Evolutionary conservation across 2,329 filamentous ascomycete species (phyloP), one percentile per base, ranked within the genome.

Genomic region (Talaromyces sp.): DNA sequence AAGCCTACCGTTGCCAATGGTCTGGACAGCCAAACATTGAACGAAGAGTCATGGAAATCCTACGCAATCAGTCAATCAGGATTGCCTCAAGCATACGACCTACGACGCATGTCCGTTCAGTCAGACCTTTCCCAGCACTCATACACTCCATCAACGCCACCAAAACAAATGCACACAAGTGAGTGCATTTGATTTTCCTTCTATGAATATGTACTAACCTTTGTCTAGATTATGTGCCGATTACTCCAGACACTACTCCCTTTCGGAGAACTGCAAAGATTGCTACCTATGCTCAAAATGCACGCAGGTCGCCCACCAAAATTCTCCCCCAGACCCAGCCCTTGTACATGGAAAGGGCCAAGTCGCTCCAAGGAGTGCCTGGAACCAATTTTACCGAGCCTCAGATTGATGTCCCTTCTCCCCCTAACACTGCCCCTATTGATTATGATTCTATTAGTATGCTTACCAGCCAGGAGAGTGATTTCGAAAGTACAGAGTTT

Each of bases 191-290:
- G 47, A 30, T 30, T 19, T 3, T 44, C 25, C 8, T 15, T 15
- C 2, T 7, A 27, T 17, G n/a, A 28, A 8, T 4, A 5, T 11
- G 39, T 27, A 22, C 52, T 62, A 53, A 62, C 32, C 15, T 19
- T 10, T 28, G 1, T 11, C 49, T 62, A 87, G 87, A 78, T 66
- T 88, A 85, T 68, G 84, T 85, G 65, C 88, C 88, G 61, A 83
- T 87, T 53, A 91, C 88, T 30, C 88, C 89, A 58, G 84, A 83
- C 68, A 84, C 86, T 58, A 89, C 86, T 22, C 87, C 88, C 15
- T 74, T 77, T 68, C 77, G 74, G 67, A 70, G 72, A 66, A 71
- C 74, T 58, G 71, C 72, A 63, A 72, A 74, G 62, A 67, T 73
- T 63, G 68, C 71, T 61, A 72, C 73, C 52, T 74, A 77, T 59